phyloP scores from a whole-genome alignment of 768 basidiomycete species.

The Lactifluus echinatus region DNA sequence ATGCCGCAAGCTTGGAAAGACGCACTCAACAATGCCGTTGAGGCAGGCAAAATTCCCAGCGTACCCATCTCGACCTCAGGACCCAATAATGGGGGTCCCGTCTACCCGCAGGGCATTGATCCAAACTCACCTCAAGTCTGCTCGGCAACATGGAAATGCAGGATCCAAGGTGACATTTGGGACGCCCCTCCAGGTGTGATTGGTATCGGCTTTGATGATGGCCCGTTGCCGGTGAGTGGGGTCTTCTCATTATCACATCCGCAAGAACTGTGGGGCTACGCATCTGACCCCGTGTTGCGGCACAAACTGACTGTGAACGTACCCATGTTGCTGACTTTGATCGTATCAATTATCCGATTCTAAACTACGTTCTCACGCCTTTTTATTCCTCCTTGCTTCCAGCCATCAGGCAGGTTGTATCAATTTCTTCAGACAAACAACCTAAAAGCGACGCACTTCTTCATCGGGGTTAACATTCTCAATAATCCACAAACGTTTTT shows the following conservation, averaged over 20 bases:
- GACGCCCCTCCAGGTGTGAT: constrained; percentile 66
- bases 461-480: constrained; percentile 78
- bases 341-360: background rate
- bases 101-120: constrained; percentile 33
- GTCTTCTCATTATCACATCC: background rate
- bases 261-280: background rate
- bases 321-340: background rate
- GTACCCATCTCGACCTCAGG: constrained; percentile 46
- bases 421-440: constrained; percentile 60
- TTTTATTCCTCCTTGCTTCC: background rate
- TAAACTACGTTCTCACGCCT: constrained; percentile 2
- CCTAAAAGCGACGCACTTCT: constrained; percentile 74
- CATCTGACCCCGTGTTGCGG: background rate
- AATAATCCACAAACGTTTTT: constrained; percentile 46
- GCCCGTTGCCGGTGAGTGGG: constrained; percentile 48
- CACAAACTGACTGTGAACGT: background rate
- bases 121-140: constrained; percentile 50
- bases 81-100: constrained; percentile 26
- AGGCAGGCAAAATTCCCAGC: constrained; percentile 64
- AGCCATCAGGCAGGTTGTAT: constrained; percentile 40
- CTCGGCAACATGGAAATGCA: constrained; percentile 58
- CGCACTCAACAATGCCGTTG: constrained; percentile 58
- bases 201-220: constrained; percentile 72
- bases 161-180: constrained; percentile 54
- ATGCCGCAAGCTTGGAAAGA: constrained; percentile 66